These are phyloP conservation scores for Coprinellus aureogranulatus DNA, from an alignment of 768 basidiomycete genomes.

Conservation along the genomic window DNA sequence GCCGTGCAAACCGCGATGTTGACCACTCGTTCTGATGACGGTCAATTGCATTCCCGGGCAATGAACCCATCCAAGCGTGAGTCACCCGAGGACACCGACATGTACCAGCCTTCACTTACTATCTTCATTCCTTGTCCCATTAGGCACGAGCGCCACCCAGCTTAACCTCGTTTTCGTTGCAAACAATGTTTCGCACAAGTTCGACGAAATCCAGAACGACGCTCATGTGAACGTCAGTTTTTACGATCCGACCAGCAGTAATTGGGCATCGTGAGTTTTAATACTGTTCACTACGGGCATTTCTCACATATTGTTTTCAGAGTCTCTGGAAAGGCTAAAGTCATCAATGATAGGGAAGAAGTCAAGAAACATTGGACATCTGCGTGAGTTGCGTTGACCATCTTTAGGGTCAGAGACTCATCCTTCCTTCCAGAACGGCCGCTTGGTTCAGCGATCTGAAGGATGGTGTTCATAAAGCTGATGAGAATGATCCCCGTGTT, in stretches of 20 bases:
- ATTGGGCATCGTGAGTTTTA: conserved; percentile 63
- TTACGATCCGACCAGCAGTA: conserved; percentile 63
- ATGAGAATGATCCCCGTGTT: conserved; percentile 74
- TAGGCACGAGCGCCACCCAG: conserved; percentile 47
- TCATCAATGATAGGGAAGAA: conserved; percentile 58
- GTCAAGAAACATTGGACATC: conserved; percentile 68
- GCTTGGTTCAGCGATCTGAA: conserved; percentile 88
- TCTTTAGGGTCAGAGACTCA: not conserved
- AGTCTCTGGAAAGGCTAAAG: conserved; percentile 68
- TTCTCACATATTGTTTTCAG: conserved; percentile 29
- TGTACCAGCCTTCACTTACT: not conserved
- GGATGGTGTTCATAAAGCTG: conserved; percentile 83
- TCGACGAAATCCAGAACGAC: conserved; percentile 74
- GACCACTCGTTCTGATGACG: conserved; percentile 66
- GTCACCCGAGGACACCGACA: conserved; percentile 19
- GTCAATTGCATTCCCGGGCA: conserved; percentile 73
- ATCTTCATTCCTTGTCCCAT: not conserved
- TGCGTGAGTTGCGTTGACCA: conserved; percentile 31
- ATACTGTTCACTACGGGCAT: not conserved
- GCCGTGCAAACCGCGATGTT: conserved; percentile 71
- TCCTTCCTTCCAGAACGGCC: conserved; percentile 40
- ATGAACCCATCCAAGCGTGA: conserved; percentile 74
- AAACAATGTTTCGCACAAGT: conserved; percentile 72
- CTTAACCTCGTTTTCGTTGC: conserved; percentile 66
- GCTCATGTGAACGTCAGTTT: conserved; percentile 79